phyloP scores from a whole-genome alignment of 1,284 basidiomycete species.

The Moniliophthora roreri region DNA sequence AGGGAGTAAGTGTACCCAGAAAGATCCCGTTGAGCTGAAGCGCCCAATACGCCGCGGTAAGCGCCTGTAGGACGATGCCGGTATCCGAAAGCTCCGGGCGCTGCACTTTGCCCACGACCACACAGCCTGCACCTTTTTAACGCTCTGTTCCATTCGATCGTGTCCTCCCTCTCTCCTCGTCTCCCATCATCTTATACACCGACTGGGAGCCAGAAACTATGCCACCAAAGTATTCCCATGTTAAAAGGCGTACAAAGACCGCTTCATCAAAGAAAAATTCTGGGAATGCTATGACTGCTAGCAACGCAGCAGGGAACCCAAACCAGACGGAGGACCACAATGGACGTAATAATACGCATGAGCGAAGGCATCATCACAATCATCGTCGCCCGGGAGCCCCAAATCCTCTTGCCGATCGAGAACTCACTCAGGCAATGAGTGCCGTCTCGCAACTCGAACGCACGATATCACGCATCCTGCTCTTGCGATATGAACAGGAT shows the following conservation, averaged over 20 bases:
- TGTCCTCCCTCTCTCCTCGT: not conserved
- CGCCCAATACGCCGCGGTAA: not conserved
- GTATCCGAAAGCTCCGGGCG: too few relatives aligned
- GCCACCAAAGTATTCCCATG: conserved; percentile 71
- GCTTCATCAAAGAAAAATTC: conserved; percentile 44
- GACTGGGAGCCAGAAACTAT: conserved; percentile 28
- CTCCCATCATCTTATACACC: not conserved
- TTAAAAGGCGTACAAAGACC: conserved; percentile 53
- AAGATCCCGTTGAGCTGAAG: not conserved
- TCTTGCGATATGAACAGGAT: conserved; percentile 68
- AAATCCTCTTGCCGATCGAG: conserved; percentile 50
- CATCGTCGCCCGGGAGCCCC: conserved; percentile 35
- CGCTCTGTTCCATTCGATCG: too few relatives aligned
- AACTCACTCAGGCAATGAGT: conserved; percentile 50
- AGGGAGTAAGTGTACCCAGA: too few relatives aligned
- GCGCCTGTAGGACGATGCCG: not conserved
- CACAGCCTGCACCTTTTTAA: not conserved
- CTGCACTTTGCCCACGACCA: not conserved
- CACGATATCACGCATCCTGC: conserved; percentile 59
- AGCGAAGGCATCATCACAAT: conserved; percentile 32
- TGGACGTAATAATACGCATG: conserved; percentile 15
- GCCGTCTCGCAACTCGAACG: conserved; percentile 63
- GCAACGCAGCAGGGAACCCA: conserved; percentile 12
- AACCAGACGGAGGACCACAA: not conserved
- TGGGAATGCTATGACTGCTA: not conserved